Base-by-base conservation (phyloP, 805 yeast species). In the Candida sphagnicola region DNA sequence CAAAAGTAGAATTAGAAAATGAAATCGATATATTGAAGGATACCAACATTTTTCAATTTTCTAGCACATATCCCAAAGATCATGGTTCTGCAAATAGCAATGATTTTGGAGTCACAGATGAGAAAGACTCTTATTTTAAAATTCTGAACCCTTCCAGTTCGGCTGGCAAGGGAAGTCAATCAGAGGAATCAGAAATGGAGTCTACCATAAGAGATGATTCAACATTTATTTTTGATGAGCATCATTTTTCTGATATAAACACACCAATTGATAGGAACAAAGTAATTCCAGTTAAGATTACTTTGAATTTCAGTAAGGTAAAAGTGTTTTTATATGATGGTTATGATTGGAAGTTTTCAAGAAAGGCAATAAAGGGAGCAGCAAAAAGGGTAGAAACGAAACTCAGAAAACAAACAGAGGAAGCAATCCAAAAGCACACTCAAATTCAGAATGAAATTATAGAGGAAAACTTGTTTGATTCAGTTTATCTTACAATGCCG, bases 261-360 rank as follows among this genome's bases (percentile, higher is more conserved):
- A 30, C 15, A 4, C 18, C 17, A 8, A 24, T 32, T 12, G 21
- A 16, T 1, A 31, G 25, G 3, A 23, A 36, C 5, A 31, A 35
- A 3, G 50, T 54, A 2, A 43, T 50, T 19, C 64, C 65, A 2
- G 41, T 62, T 5, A 50, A 45, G 23, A 8, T 67, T 16, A 60
- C 60, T 29, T 41, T 68, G 6, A 63, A 65, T 31, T 51, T 72
- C 4, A 54, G 70, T 2, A 70, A 70, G 34, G 58, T 67, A 0
- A 53, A 50, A 1, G 50, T 84, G 2, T 75, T 69, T 36, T 60
- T 91, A 14, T 80, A 75, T 56, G 99, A 93, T 62, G 99, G 99
- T 0, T 93, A 82, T 54, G 98, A 93, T 50, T 89, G 97, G 95
- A 75, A 74, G 39, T 76, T 77, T 31, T 88, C 98, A 0, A 72